Conservation (phyloP, 2,329 filamentous ascomycete species). For the Escovopsis sp. region DNA sequence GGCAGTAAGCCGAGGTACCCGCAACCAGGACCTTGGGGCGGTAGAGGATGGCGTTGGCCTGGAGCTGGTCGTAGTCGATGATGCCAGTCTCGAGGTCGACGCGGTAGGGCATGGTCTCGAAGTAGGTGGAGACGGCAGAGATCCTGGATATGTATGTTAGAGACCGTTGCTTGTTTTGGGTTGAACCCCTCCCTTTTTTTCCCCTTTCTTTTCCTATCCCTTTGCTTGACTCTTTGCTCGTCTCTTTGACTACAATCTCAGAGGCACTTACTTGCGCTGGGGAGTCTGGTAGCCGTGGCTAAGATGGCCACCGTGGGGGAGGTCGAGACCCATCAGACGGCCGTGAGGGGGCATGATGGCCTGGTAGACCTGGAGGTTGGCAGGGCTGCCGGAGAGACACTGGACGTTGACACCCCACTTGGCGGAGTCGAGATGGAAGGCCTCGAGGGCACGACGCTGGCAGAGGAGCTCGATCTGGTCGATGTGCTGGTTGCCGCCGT, state of each 20-base stretch:
- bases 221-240: neutral
- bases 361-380: constrained; percentile 97
- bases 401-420: constrained; percentile 99
- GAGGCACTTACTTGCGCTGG: constrained; percentile 57
- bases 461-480: constrained; percentile 91
- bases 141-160: constrained; percentile 39
- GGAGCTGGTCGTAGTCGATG: constrained; percentile 90
- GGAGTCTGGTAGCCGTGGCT: constrained; percentile 97
- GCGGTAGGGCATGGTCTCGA: constrained; percentile 95
- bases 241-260: neutral
- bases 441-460: constrained; percentile 82
- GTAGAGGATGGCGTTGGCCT: constrained; percentile 82
- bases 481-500: constrained; percentile 98
- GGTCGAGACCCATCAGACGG: constrained; percentile 89
- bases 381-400: constrained; percentile 80
- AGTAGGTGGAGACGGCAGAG: constrained; percentile 95
- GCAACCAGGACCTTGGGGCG: constrained; percentile 93
- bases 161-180: neutral
- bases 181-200: too few relatives aligned
- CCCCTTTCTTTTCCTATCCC: too few relatives aligned
- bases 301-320: constrained; percentile 88
- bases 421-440: constrained; percentile 70
- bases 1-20: constrained; percentile 95
- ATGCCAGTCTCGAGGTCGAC: constrained; percentile 80
- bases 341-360: constrained; percentile 93